phyloP scores from a whole-genome alignment of 2,329 filamentous ascomycete species.

The Aspergillus arachidicola region DNA sequence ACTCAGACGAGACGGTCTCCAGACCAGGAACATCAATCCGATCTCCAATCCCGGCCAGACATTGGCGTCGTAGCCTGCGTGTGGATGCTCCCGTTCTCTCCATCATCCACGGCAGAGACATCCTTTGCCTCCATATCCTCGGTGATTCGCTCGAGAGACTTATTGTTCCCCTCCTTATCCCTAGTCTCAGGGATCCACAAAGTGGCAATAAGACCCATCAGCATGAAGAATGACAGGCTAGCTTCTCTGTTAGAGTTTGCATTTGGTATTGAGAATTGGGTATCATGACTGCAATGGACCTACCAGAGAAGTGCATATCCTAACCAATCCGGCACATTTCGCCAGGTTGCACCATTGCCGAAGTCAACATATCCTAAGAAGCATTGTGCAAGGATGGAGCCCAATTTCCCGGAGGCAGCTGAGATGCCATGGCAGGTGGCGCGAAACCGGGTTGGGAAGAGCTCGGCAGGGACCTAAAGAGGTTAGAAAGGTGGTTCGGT shows the following conservation, averaged over 20 bases:
- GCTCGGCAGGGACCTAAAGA: background rate
- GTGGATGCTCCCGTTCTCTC: background rate
- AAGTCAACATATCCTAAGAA: background rate
- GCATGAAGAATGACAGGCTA: background rate
- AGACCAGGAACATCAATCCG: background rate
- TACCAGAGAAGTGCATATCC: background rate
- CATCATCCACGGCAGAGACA: background rate
- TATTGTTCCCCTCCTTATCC: background rate
- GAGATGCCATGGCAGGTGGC: background rate
- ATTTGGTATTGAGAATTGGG: fast-evolving
- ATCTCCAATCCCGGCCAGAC: background rate
- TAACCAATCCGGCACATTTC: background rate
- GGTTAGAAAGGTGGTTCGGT: background rate
- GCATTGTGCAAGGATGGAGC: background rate
- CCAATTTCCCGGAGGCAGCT: background rate
- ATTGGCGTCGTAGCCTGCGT: background rate
- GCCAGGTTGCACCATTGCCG: background rate
- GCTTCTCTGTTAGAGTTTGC: background rate
- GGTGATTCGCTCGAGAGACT: background rate
- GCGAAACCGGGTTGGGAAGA: background rate
- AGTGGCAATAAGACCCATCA: background rate
- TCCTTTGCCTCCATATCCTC: background rate
- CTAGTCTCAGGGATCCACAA: background rate
- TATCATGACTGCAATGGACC: fast-evolving
- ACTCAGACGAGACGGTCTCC: no score